These are phyloP conservation scores for Corchorus capsularis DNA, from an alignment of 345 rosid genomes.

Conservation along the genomic window DNA sequence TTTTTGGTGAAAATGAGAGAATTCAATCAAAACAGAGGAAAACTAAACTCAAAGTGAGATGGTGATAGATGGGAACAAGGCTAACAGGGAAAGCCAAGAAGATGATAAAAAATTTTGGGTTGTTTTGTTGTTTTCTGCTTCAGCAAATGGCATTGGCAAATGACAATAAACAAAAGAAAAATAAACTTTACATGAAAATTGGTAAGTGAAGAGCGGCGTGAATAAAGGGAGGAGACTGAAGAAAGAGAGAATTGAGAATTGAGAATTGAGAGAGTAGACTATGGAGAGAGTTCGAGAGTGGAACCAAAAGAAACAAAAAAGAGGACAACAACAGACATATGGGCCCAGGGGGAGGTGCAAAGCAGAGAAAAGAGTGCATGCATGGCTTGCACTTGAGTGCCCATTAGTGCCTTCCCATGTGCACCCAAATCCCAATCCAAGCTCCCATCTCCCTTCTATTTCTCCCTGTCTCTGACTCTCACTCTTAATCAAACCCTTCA, in stretches of 20 bases:
- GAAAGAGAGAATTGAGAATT: slow-evolving; percentile 11
- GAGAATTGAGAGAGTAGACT: too few species aligned
- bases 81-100: not conserved
- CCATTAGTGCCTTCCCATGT: slow-evolving; percentile 68
- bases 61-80: slow-evolving; percentile 20
- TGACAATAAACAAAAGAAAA: slow-evolving; percentile 15
- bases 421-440: slow-evolving; percentile 37
- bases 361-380: slow-evolving; percentile 41
- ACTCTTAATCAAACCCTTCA: too few species aligned
- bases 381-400: slow-evolving; percentile 53
- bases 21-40: not conserved
- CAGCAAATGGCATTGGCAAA: slow-evolving; percentile 15
- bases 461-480: not conserved
- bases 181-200: not conserved
- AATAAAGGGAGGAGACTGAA: slow-evolving; percentile 44
- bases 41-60: not conserved
- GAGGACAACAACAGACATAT: slow-evolving; percentile 27
- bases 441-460: slow-evolving; percentile 2
- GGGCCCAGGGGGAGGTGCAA: slow-evolving; percentile 48
- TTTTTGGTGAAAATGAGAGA: slow-evolving; percentile 9
- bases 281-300: not conserved
- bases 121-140: slow-evolving; percentile 26
- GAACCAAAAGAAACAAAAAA: not conserved
- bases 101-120: not conserved
- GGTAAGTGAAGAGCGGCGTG: slow-evolving; percentile 58